Evolutionary conservation across 129 eudicot genomes (phyloP).

Genomic region (Flaveria ramosissima): DNA sequence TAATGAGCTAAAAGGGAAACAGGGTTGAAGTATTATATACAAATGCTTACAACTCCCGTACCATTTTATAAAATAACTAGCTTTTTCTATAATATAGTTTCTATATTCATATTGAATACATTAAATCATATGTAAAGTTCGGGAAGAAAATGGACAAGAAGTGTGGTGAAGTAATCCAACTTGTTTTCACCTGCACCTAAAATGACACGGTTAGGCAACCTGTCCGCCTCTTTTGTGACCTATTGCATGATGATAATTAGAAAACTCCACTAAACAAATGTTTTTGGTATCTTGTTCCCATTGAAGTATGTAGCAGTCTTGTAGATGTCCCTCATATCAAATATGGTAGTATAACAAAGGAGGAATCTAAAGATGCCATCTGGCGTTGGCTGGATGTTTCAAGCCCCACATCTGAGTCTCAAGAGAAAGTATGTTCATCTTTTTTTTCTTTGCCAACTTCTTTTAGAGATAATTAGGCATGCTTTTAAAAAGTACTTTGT

Average conservation of each 20-base stretch:
- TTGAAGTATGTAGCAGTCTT: conserved; percentile 83
- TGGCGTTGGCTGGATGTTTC: conserved; percentile 85
- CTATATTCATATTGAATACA: neutral
- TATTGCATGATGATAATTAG: neutral
- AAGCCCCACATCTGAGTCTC: conserved; percentile 61
- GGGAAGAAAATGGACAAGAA: neutral
- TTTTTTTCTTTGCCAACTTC: conserved; percentile 9
- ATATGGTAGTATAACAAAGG: conserved; percentile 56
- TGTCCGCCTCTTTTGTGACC: neutral
- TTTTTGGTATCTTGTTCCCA: conserved; percentile 15
- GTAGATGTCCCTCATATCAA: conserved; percentile 77
- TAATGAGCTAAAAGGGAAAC: neutral
- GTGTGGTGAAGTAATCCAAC: conserved; percentile 6
- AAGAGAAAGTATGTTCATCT: conserved; percentile 55
- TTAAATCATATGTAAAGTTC: neutral
- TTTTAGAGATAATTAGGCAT: conserved; percentile 9
- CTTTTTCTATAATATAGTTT: neutral
- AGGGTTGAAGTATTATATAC: neutral
- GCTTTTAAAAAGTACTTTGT: conserved; percentile 17
- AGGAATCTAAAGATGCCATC: conserved; percentile 47
- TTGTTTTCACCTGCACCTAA: neutral
- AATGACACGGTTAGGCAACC: neutral
- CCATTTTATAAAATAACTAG: neutral
- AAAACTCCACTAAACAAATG: neutral
- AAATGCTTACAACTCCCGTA: neutral